Conservation (phyloP, 495 filamentous ascomycete genomes). For the Oleoguttula mirabilis region DNA sequence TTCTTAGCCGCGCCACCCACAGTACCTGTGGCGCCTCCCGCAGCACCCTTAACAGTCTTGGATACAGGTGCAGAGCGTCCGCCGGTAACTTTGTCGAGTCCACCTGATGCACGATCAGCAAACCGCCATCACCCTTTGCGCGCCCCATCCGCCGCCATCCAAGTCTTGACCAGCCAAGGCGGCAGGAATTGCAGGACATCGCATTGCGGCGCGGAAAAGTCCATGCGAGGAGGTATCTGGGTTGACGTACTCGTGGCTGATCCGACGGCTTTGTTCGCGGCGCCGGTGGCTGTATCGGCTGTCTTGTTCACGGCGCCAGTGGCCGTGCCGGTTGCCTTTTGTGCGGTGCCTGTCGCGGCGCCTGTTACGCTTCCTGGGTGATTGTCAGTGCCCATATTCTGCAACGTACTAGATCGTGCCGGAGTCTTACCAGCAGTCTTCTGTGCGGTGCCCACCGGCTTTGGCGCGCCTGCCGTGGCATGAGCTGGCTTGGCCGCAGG, state of each 20-base stretch:
- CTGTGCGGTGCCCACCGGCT: slow-evolving; percentile 7
- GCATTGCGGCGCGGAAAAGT: slow-evolving; percentile 6
- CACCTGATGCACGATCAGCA: slow-evolving; percentile 14
- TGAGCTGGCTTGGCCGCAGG: slow-evolving; percentile 3
- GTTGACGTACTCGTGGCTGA: slow-evolving; percentile 14
- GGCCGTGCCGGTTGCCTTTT: slow-evolving; percentile 11
- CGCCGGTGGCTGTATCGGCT: slow-evolving; percentile 6
- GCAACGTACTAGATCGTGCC: no score
- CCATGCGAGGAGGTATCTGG: slow-evolving; percentile 6
- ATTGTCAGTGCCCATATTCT: no score
- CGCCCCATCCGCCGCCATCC: slow-evolving; percentile 5
- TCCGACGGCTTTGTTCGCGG: slow-evolving; percentile 13
- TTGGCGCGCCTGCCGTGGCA: slow-evolving; percentile 1
- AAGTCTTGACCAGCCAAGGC: slow-evolving; percentile 10
- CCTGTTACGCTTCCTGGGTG: no score
- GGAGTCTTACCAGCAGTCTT: slow-evolving; percentile 16
- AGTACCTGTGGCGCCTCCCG: slow-evolving; percentile 7
- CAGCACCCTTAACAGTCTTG: slow-evolving; percentile 15
- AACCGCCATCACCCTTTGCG: neutral
- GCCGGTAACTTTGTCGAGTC: slow-evolving; percentile 19
- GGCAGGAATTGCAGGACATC: slow-evolving; percentile 13
- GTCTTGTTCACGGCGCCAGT: slow-evolving; percentile 17
- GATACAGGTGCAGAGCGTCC: slow-evolving; percentile 10
- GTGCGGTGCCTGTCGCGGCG: slow-evolving; percentile 3
- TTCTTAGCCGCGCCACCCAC: slow-evolving; percentile 9